Evolutionary conservation across 129 eudicot genomes (phyloP).

Genomic region (Flaveria ramosissima): DNA sequence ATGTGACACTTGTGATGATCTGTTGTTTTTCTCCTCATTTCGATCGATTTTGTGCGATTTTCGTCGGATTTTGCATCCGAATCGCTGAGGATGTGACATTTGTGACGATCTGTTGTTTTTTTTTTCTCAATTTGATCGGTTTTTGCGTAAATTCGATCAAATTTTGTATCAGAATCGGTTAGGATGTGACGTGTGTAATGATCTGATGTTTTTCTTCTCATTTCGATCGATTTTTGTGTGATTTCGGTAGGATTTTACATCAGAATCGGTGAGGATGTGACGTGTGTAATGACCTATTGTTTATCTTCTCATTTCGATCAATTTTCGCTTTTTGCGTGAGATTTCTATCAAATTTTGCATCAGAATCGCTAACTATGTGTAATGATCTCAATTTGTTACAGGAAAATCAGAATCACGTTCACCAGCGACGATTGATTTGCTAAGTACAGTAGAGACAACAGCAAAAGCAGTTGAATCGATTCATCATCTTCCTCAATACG

Average conservation of each 20-base stretch:
- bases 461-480: background rate
- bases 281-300: too few species aligned
- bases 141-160: background rate
- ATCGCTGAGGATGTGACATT: background rate
- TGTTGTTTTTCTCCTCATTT: background rate
- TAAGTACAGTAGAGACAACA: constrained; percentile 20
- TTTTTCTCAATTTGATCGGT: background rate
- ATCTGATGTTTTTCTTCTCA: background rate
- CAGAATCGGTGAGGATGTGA: background rate
- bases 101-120: too few species aligned
- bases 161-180: background rate
- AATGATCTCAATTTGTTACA: constrained; percentile 22
- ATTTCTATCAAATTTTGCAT: background rate
- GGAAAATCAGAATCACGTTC: constrained; percentile 29
- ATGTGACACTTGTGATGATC: too few species aligned
- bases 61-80: background rate
- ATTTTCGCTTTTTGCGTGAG: too few species aligned
- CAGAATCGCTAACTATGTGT: background rate
- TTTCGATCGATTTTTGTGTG: background rate
- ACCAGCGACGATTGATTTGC: constrained; percentile 26
- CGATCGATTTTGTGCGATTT: background rate
- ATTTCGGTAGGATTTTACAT: background rate
- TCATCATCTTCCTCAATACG: constrained; percentile 30
- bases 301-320: too few species aligned
- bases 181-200: too few species aligned